Percentiles rank a stretch among this genome's conserved stretches.
Evolutionary conservation across 2,329 filamentous ascomycete genomes (phyloP).

Genomic region (Pseudocercospora fuligena): DNA sequence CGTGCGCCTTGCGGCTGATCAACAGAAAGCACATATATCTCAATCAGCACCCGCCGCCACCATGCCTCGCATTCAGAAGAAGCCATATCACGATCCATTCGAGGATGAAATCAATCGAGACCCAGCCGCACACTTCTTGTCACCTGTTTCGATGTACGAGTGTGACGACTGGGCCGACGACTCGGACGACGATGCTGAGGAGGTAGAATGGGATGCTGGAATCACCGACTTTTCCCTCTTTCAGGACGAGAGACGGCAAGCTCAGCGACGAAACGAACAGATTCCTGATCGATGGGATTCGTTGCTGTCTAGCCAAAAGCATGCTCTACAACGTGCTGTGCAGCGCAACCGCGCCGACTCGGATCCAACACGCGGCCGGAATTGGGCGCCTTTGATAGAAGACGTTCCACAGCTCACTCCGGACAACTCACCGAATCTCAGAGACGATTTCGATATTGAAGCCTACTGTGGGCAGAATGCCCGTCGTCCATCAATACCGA

Average conservation of each 20-base stretch:
- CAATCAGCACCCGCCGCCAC: slow-evolving; percentile 21
- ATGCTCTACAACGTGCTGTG: slow-evolving; percentile 34
- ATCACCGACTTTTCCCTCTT: slow-evolving; percentile 43
- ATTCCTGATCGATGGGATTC: slow-evolving; percentile 35
- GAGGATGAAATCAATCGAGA: slow-evolving; percentile 39
- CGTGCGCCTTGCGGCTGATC: slow-evolving; percentile 15
- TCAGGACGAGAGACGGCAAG: slow-evolving; percentile 34
- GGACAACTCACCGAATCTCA: slow-evolving; percentile 38
- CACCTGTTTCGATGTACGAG: slow-evolving; percentile 35
- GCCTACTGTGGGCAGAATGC: slow-evolving; percentile 21
- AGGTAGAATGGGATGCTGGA: slow-evolving; percentile 40
- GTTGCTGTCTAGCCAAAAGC: slow-evolving; percentile 34
- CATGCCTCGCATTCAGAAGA: slow-evolving; percentile 14
- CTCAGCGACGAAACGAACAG: slow-evolving; percentile 31
- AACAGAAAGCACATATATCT: slow-evolving; percentile 26
- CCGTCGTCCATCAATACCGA: slow-evolving; percentile 26
- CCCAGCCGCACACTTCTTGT: slow-evolving; percentile 40
- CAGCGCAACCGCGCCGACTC: slow-evolving; percentile 30
- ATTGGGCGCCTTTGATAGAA: slow-evolving; percentile 29
- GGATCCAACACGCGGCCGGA: slow-evolving; percentile 17
- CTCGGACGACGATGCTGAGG: slow-evolving; percentile 34
- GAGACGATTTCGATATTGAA: slow-evolving; percentile 38
- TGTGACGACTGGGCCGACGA: slow-evolving; percentile 39
- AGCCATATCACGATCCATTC: slow-evolving; percentile 24
- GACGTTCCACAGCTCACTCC: slow-evolving; percentile 40